Percentiles rank a stretch among this genome's conserved stretches.
Evolutionary conservation across 176 grass and related monocot species (phyloP).

Genomic region (Dactylis glomerata): DNA sequence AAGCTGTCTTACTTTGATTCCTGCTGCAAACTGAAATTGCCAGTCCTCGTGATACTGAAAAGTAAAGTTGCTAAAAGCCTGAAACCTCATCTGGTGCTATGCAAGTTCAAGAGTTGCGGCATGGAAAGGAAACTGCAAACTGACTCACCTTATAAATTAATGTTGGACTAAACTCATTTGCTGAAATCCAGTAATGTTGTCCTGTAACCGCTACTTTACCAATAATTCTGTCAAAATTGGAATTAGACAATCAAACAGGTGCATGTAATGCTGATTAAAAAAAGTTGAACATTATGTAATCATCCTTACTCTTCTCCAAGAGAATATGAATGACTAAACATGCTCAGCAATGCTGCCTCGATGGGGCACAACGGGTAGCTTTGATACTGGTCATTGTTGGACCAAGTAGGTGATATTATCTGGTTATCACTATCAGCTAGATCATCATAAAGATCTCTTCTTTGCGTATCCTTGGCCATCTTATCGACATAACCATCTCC

Average conservation of each 20-base stretch:
- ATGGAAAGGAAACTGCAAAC: neutral
- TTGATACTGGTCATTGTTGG: conserved; percentile 26
- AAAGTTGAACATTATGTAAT: neutral
- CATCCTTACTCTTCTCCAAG: conserved; percentile 71
- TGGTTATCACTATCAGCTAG: conserved; percentile 7
- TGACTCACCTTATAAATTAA: conserved; percentile 42
- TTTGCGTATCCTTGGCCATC: neutral
- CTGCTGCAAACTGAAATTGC: conserved; percentile 61
- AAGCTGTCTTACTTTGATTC: conserved; percentile 54
- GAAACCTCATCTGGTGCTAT: conserved; percentile 18
- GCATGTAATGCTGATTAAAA: conserved; percentile 5
- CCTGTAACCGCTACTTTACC: conserved; percentile 57
- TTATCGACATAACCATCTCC: conserved; percentile 51
- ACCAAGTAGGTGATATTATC: conserved; percentile 24
- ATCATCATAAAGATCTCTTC: conserved; percentile 13
- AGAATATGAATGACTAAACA: conserved; percentile 43
- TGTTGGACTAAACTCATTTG: conserved; percentile 28
- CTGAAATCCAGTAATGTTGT: conserved; percentile 55
- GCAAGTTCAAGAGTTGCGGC: conserved; percentile 17
- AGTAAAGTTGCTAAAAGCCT: conserved; percentile 20
- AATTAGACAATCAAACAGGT: conserved; percentile 23
- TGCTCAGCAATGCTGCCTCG: conserved; percentile 41
- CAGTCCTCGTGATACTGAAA: conserved; percentile 54
- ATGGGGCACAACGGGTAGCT: conserved; percentile 33
- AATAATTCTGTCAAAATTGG: conserved; percentile 46